A percentile compares a stretch with the other conserved stretches of the same genome.
These are phyloP conservation scores for Microsporum audouinii DNA, from an alignment of 2,329 filamentous ascomycete species.

Conservation along the genomic window DNA sequence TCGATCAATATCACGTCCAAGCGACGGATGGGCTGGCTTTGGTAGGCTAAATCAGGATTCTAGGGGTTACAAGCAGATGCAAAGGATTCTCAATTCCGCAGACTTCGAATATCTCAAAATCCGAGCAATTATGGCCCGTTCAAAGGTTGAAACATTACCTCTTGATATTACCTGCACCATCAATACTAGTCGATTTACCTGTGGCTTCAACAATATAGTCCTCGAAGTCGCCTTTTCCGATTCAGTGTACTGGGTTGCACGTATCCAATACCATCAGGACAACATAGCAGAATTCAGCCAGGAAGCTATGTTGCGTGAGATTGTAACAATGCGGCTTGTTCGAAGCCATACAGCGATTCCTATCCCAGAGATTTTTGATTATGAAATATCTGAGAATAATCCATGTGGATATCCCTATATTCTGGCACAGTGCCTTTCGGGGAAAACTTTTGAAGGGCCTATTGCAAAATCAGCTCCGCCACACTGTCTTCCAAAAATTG, in stretches of 20 bases:
- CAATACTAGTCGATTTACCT: constrained; percentile 1
- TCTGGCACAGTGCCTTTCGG: constrained; percentile 4
- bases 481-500: constrained; percentile 4
- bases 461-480: not conserved
- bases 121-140: constrained; percentile 5
- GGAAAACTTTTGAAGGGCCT: not conserved
- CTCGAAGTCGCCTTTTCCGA: constrained; percentile 10
- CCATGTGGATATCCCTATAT: constrained; percentile 9
- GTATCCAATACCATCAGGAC: too few species aligned
- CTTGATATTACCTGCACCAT: constrained; percentile 5
- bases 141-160: too few species aligned
- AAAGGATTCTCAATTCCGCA: too few species aligned
- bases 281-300: too few species aligned
- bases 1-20: too few species aligned
- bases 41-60: too few species aligned
- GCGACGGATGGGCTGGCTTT: too few species aligned
- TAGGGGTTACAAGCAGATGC: too few species aligned
- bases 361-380: constrained; percentile 5
- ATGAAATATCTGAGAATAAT: constrained; percentile 1
- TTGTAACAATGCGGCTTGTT: constrained; percentile 7
- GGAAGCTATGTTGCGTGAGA: constrained; percentile 7
- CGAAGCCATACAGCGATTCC: constrained; percentile 2
- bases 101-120: constrained; percentile 6
- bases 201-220: constrained; percentile 9
- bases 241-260: constrained; percentile 8